phyloP scores from a whole-genome alignment of 176 grass and related monocot species.

The Oryza rufipogon region DNA sequence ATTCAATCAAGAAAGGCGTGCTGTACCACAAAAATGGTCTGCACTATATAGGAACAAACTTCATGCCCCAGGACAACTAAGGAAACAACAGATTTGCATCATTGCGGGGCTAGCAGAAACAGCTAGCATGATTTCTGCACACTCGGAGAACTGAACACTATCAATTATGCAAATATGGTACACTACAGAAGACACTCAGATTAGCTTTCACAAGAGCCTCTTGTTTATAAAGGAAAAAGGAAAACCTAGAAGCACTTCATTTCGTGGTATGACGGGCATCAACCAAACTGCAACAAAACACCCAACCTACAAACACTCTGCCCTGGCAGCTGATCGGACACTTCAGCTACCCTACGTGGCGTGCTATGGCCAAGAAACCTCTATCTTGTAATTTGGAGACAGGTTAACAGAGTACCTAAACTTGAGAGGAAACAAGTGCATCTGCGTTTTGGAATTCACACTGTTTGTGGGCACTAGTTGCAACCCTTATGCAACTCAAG shows the following conservation, averaged over 20 bases:
- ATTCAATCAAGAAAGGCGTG: neutral
- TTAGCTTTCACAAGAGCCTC: slow-evolving; percentile 40
- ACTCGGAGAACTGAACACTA: slow-evolving; percentile 30
- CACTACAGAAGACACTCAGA: slow-evolving; percentile 14
- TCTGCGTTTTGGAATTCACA: slow-evolving; percentile 31
- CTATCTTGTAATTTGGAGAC: slow-evolving; percentile 49
- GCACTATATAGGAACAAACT: neutral
- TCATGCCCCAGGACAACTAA: slow-evolving; percentile 10
- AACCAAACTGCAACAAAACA: slow-evolving; percentile 28
- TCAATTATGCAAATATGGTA: slow-evolving; percentile 31
- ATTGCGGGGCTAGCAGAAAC: slow-evolving; percentile 6
- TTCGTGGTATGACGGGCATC: slow-evolving; percentile 44
- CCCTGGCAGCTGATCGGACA: slow-evolving; percentile 41
- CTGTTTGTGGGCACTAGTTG: slow-evolving; percentile 5
- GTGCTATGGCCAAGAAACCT: slow-evolving; percentile 45
- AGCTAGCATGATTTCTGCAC: slow-evolving; percentile 32
- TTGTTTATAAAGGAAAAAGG: slow-evolving; percentile 33
- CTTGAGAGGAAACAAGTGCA: slow-evolving; percentile 49
- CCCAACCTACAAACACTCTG: slow-evolving; percentile 33
- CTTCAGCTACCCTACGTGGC: slow-evolving; percentile 47
- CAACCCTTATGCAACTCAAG: slow-evolving; percentile 39
- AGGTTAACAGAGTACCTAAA: slow-evolving; percentile 52
- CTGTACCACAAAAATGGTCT: slow-evolving; percentile 4
- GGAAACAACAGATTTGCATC: neutral
- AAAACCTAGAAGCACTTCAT: slow-evolving; percentile 31